Evolutionary conservation across 83 land plant species (phyloP), one percentile per base, ranked within the genome.

Genomic region (Diphasiastrum complanatum): DNA sequence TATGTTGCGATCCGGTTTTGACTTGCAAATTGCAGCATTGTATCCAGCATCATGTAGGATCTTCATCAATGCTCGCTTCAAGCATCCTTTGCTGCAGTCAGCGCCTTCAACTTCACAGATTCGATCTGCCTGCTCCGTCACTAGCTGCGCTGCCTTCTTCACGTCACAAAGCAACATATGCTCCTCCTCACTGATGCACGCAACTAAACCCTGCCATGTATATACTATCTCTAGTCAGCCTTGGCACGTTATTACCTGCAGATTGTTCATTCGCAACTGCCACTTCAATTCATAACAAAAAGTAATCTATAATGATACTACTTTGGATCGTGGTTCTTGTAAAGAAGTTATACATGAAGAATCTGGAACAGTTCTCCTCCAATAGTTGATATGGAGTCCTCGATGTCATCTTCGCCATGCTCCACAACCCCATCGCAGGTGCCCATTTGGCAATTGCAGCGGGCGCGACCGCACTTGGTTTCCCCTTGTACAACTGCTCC

Each of bases 1-100:
- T 43, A 80, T 54, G 32, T 86, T 67, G 57, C 86, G 86, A 35
- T 89, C 89, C 99, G 97, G 89, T 47, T 67, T 76, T 26, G 96
- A 81, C 54, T 77, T 83, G 85, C 99, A 95, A 25, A 95, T 50
- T n/a, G 99, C 81, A 24, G 86, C 91, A 59, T 92, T 82, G 76
- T 89, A 89, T 3, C 96, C 96, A 1, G 48, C 23, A 34, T 68
- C 51, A 5, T 64, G 58, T 1, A 89, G 71, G 11, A 72, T 68
- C 26, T 73, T 83, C 60, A 76, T 63, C 31, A 83, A 75, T 23
- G 74, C 38, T 62, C 70, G 61, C 23, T 72, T 66, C 43, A 60
- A 30, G 69, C 61, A 72, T 27, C 43, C 60, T 1, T 45, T 56
- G 20, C 31, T 29, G 60, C 32, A 55, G 47, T 29, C 56, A 24